These are phyloP conservation scores for Teratosphaeria nubilosa DNA, from an alignment of 2,329 filamentous ascomycete genomes.

Conservation along the genomic window DNA sequence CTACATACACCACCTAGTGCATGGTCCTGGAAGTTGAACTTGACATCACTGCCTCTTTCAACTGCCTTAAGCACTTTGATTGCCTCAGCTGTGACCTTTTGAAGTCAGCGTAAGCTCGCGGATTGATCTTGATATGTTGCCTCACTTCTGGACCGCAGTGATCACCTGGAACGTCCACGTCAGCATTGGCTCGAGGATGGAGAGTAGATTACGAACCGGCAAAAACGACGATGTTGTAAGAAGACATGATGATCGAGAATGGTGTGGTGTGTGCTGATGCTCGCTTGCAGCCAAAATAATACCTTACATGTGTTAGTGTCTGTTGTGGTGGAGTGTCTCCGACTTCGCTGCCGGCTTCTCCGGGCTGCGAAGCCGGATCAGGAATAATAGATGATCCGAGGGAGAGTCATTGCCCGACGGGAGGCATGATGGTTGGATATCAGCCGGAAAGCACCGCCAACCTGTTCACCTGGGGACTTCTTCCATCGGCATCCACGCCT, in stretches of 20 bases:
- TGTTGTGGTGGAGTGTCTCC: not conserved
- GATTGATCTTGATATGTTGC: slow-evolving; percentile 4
- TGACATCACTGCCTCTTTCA: slow-evolving; percentile 60
- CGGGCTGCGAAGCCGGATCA: not conserved
- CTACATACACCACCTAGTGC: slow-evolving; percentile 69
- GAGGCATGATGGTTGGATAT: no score
- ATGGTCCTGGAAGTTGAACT: slow-evolving; percentile 85
- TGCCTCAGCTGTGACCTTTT: slow-evolving; percentile 68
- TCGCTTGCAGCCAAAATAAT: not conserved
- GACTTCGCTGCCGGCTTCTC: not conserved
- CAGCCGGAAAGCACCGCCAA: no score
- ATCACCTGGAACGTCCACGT: slow-evolving; percentile 38
- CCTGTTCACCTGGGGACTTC: no score
- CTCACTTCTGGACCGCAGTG: slow-evolving; percentile 77
- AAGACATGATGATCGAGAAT: slow-evolving; percentile 44
- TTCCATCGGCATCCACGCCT: no score
- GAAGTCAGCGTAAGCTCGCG: slow-evolving; percentile 3
- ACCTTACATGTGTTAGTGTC: not conserved
- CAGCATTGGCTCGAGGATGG: not conserved
- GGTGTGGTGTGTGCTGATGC: not conserved
- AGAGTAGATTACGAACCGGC: slow-evolving; percentile 37
- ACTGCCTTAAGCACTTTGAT: slow-evolving; percentile 79
- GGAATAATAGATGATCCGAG: not conserved
- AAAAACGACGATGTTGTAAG: slow-evolving; percentile 71
- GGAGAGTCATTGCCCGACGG: not conserved